These are phyloP conservation scores for Ormosia semicastrata DNA, from an alignment of 306 rosid species.

Conservation along the genomic window DNA sequence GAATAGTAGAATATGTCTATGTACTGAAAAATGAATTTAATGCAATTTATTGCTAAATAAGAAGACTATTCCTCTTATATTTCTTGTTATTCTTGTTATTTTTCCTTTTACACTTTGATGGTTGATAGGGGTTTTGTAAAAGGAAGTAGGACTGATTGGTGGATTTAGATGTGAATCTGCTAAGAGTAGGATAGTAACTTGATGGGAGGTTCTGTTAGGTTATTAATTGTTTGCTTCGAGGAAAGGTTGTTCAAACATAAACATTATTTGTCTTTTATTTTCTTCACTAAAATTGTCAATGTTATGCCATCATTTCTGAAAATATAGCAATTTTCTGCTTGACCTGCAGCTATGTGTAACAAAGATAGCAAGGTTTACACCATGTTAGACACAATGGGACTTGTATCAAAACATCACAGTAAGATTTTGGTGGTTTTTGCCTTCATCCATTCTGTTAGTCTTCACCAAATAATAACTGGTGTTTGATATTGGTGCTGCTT, in stretches of 20 bases:
- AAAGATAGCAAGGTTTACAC: conserved; percentile 79
- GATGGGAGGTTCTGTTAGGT: conserved; percentile 18
- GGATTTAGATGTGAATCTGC: conserved; percentile 17
- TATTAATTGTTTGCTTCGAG: conserved; percentile 13
- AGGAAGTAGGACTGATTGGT: neutral
- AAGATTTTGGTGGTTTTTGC: conserved; percentile 36
- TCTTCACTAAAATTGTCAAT: neutral
- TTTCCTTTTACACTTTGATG: neutral
- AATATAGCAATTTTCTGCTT: conserved; percentile 31
- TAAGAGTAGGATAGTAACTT: conserved; percentile 12
- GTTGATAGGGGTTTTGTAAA: neutral
- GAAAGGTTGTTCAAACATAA: conserved; percentile 8
- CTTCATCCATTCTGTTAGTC: conserved; percentile 15
- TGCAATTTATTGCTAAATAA: neutral
- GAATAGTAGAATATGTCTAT: neutral
- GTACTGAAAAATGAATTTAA: conserved; percentile 9
- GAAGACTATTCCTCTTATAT: neutral
- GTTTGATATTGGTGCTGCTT: conserved; percentile 29
- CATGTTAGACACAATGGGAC: conserved; percentile 69
- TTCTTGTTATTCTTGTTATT: neutral
- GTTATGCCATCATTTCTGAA: conserved; percentile 14
- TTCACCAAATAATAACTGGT: conserved; percentile 18
- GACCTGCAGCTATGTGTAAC: conserved; percentile 83
- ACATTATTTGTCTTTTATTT: neutral
- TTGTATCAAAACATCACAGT: conserved; percentile 76